Evolutionary conservation across 495 filamentous ascomycete species (phyloP).

Genomic region (Podospora appendiculata): DNA sequence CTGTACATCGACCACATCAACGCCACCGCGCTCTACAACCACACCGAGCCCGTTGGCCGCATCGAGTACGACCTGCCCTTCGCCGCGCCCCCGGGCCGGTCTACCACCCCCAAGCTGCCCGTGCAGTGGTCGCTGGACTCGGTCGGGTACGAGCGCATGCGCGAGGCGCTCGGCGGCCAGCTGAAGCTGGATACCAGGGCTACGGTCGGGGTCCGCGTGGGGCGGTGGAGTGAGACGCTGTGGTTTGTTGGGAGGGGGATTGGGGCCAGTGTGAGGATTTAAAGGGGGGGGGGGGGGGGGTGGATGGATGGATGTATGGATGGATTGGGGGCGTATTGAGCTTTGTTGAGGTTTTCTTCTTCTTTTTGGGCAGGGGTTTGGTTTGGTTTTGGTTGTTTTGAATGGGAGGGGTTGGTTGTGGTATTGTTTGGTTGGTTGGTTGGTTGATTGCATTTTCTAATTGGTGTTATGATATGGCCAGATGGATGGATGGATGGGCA

Average conservation of each 20-base stretch:
- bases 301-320: too few relatives aligned
- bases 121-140: conserved; percentile 69
- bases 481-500: too few relatives aligned
- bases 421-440: too few relatives aligned
- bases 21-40: conserved; percentile 77
- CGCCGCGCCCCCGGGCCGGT: conserved; percentile 65
- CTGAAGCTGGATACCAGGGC: conserved; percentile 76
- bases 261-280: conserved; percentile 63
- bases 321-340: too few relatives aligned
- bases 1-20: conserved; percentile 71
- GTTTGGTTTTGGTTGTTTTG: too few relatives aligned
- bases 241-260: conserved; percentile 68
- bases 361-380: background rate
- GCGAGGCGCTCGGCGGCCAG: conserved; percentile 72
- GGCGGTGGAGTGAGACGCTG: conserved; percentile 61
- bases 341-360: background rate
- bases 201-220: conserved; percentile 59
- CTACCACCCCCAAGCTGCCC: conserved; percentile 65
- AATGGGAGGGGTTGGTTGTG: too few relatives aligned
- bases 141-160: conserved; percentile 75
- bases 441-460: too few relatives aligned
- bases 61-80: conserved; percentile 71
- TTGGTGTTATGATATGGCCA: too few relatives aligned
- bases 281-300: background rate
- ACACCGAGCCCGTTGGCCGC: conserved; percentile 64